phyloP scores from a whole-genome alignment of 768 basidiomycete genomes.

The Termitomyces sp. region DNA sequence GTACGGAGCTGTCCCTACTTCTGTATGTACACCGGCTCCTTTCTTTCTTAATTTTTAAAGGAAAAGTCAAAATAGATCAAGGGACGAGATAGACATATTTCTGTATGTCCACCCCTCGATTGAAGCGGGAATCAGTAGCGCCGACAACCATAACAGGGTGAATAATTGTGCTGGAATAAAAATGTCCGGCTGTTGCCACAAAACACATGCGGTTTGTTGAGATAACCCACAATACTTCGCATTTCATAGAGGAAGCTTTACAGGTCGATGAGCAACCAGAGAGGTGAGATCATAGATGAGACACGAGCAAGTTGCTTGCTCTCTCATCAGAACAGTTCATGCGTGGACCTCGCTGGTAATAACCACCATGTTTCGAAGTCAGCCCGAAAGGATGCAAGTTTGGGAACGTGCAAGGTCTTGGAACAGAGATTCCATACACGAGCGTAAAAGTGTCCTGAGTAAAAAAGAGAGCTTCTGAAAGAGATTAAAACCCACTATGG shows the following conservation, averaged over 20 bases:
- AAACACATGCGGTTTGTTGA: no score
- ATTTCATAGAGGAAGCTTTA: background rate
- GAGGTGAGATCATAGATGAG: background rate
- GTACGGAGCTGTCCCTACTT: background rate
- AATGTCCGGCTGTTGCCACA: background rate
- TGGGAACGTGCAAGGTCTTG: background rate
- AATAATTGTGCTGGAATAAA: background rate
- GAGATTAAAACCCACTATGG: background rate
- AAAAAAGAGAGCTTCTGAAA: background rate
- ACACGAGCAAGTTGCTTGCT: background rate
- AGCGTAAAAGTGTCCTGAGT: background rate
- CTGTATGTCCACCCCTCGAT: no score
- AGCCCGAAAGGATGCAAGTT: background rate
- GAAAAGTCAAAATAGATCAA: background rate
- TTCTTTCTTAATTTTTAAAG: no score
- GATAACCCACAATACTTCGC: background rate
- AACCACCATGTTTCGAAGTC: background rate
- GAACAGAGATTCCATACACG: background rate
- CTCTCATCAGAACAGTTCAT: background rate
- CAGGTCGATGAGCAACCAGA: background rate
- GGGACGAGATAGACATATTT: background rate
- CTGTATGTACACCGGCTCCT: background rate
- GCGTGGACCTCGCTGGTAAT: no score
- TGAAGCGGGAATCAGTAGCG: background rate
- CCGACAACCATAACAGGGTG: background rate